Base-by-base conservation (phyloP, 2,329 filamentous ascomycete genomes). In the Alternaria brassicae region DNA sequence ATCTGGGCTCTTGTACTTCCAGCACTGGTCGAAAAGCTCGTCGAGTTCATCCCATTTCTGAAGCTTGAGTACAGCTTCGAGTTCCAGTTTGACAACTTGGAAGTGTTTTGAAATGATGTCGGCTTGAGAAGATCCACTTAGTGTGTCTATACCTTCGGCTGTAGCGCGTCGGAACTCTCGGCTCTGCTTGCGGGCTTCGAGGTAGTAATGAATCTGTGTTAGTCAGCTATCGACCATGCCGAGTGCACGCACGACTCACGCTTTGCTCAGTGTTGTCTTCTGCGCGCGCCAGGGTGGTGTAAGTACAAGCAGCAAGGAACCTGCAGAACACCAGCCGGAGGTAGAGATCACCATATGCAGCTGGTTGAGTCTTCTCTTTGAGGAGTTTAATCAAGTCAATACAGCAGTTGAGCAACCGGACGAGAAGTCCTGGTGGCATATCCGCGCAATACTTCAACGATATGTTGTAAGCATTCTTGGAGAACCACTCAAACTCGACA, bases 401-500 rank as follows among this genome's bases (percentile, higher is more conserved):
- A 65, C 82, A 85, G 23, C 76, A 70, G 7, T 74, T 63, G 4
- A 86, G 65, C 23, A 96, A 82, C 3, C 85, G 81, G 3, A 88
- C 72, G 0, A 89, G 80, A 48, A 82, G 76, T 6, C 75, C 72
- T 1, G 88, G 81, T 23, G 84, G 74, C 82, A 89, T 89, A 1
- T 84, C 80, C 2, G 83, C 81, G 65, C 83, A 84, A 58, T 89
- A 82, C 60, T 88, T 86, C 4, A 94, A 77, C 0, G 88, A 89
- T 6, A 93, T 75, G 65, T 95, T 96, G 80, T 96, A 96, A 1
- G 90, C 85, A 63, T 91, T 94, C 62, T 89, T 89, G 36, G 89
- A 89, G 73, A 96, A 93, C 92, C 92, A 96, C 66, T 93, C 85
- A 3, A 96, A 81, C 68, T 97, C 92, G 3, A 82, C 74, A 0